These are phyloP conservation scores for Xerocomus amazonicus DNA, from an alignment of 1,284 basidiomycete species.

Conservation along the genomic window DNA sequence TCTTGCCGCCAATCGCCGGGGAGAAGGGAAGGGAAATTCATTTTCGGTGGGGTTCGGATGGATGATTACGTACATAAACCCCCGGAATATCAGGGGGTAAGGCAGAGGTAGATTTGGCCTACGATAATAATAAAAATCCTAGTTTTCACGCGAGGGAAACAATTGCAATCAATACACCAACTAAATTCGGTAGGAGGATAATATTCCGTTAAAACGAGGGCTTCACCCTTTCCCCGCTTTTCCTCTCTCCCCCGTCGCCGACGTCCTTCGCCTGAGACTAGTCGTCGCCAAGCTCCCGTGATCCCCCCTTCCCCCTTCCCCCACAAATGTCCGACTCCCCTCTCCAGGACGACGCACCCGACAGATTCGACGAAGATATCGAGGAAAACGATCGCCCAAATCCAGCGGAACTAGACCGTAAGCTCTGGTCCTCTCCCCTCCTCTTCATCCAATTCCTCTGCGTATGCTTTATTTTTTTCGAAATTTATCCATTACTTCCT, in stretches of 20 bases:
- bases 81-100: slow-evolving; percentile 52
- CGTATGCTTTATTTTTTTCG: slow-evolving; percentile 19
- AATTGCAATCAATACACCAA: slow-evolving; percentile 55
- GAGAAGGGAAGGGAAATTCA: slow-evolving; percentile 22
- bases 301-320: slow-evolving; percentile 21
- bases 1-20: slow-evolving; percentile 33
- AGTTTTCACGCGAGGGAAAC: slow-evolving; percentile 51
- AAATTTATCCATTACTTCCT: slow-evolving; percentile 15
- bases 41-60: slow-evolving; percentile 21
- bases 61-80: slow-evolving; percentile 53
- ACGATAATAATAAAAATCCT: slow-evolving; percentile 59
- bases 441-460: slow-evolving; percentile 5
- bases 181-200: slow-evolving; percentile 66
- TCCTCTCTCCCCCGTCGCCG: slow-evolving; percentile 42
- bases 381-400: slow-evolving; percentile 38
- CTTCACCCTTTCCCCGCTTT: slow-evolving; percentile 58
- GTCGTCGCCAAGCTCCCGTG: slow-evolving; percentile 26
- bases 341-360: slow-evolving; percentile 37
- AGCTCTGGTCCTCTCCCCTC: slow-evolving; percentile 13
- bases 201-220: slow-evolving; percentile 69
- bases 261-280: slow-evolving; percentile 22
- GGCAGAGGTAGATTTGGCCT: slow-evolving; percentile 46
- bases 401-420: slow-evolving; percentile 37
- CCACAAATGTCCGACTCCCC: slow-evolving; percentile 45
- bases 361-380: slow-evolving; percentile 44